Percentiles rank a stretch among this genome's conserved stretches.
These are phyloP conservation scores for Metschnikowia cubensis DNA, from an alignment of 805 yeast genomes.

Conservation along the genomic window DNA sequence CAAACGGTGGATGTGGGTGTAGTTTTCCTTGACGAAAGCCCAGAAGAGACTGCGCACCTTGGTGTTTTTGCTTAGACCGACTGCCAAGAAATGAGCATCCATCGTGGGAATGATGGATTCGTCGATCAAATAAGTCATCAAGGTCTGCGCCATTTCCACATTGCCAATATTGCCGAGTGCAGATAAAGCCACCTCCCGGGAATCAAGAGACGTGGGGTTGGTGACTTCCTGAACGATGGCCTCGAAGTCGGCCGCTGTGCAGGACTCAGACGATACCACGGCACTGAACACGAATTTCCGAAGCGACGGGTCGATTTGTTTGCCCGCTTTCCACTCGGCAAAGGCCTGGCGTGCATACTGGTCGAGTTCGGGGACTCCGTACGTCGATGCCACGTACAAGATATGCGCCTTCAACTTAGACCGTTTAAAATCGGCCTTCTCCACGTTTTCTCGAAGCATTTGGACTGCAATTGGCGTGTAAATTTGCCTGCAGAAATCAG, in stretches of 20 bases:
- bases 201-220: constrained; percentile 52
- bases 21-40: constrained; percentile 48
- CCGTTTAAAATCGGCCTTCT: constrained; percentile 25
- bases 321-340: constrained; percentile 20
- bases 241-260: constrained; percentile 31
- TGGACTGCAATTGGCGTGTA: constrained; percentile 30
- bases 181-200: constrained; percentile 53
- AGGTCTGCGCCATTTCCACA: constrained; percentile 28
- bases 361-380: constrained; percentile 36
- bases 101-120: constrained; percentile 48
- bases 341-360: constrained; percentile 31
- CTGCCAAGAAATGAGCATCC: constrained; percentile 54
- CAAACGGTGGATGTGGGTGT: constrained; percentile 38
- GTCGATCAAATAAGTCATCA: constrained; percentile 40
- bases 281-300: constrained; percentile 42
- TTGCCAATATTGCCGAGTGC: constrained; percentile 49
- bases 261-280: constrained; percentile 36
- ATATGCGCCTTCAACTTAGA: constrained; percentile 36
- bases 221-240: constrained; percentile 44
- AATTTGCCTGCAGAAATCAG: constrained; percentile 29
- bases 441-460: constrained; percentile 16
- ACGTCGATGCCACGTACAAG: constrained; percentile 38
- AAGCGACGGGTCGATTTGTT: constrained; percentile 41
- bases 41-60: constrained; percentile 43
- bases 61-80: constrained; percentile 44